Base-by-base conservation (phyloP, 345 rosid species). In the Rhodamnia rubescens region DNA sequence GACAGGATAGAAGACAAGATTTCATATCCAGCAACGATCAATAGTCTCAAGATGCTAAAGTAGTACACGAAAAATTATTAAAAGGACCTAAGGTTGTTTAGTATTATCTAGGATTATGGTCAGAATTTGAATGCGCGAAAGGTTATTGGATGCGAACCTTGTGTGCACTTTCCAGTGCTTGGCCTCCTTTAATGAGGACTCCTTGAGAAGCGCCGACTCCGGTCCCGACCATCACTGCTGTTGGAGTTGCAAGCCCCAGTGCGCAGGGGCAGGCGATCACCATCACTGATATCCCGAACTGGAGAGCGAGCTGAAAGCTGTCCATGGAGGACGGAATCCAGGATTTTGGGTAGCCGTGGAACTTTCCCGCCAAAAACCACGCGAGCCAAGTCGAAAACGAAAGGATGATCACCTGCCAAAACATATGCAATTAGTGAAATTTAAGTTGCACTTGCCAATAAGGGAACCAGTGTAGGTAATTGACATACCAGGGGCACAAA, bases 261-360 rank as follows among this genome's bases (percentile, higher is more conserved):
- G 99, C 98, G 87, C 99, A 97, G 36, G 98, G 99, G 84, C 99
- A 97, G 53, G 99, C 99, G 81, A 97, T 95, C 87, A 97, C 99
- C 98, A 97, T 95, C 42, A 97, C 99, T 29, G 99, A 95, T 86
- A 97, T 97, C 59, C 99, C 99, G n/a, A 97, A 95, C 88, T 97
- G 99, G 59, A 97, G 96, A 53, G 98, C 95, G 44, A 97, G 95
- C 90, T 97, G 91, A 54, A 97, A 97, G 85, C 96, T 94, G 88
- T 97, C 99, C 98, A 97, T 94, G 20, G 98, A 95, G 84, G 92
- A 88, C 29, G 99, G 99, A 56, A 97, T 94, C 99, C 99, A 97
- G 51, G 98, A 92, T 85, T 90, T 88, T 6, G 98, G 98, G 90
- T 97, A 95, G 82, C 92, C 90, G 56, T 93, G 92, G n/a, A 94